Evolutionary conservation across 1,139 yeast species (phyloP), one percentile per base, ranked within the genome.

Genomic region (Lodderomyces jiufengensis): DNA sequence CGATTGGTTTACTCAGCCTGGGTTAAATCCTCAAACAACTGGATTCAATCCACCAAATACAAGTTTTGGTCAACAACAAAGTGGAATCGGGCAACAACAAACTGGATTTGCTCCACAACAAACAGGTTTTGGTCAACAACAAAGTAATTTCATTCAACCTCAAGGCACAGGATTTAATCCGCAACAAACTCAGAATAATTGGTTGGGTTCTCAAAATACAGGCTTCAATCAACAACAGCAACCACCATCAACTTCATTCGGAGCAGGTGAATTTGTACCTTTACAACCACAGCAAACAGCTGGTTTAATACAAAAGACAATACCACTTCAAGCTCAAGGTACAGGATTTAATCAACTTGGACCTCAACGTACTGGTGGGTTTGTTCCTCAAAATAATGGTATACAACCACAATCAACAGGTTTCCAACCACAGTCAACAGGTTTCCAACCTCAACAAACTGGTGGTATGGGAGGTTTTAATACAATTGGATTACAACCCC

Each of bases 251-350:
- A 57, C 63, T 26, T 51, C 66, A 9, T 60, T 55, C 46, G 57
- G 20, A 35, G 33, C 21, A 67, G 70, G 70, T 4, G 49, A 64
- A 5, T 62, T 70, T 48, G 53, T 70, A 37, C 73, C 75, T 3
- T 61, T 70, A 43, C 73, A 68, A 42, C 73, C 75, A 2, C 76
- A 70, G 44, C 75, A 69, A 43, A 70, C 75, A 2, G 66, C 74
- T 4, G 66, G 74, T 2, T 60, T 70, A 39, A 61, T 70, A 32
- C 72, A 67, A 43, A 63, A 55, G 36, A 67, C 73, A 3, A 61
- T 63, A 45, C 66, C 51, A 9, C 37, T 49, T 34, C 61, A 61
- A 24, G 49, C 58, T 15, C 72, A 64, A 45, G 44, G 49, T 18
- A 63, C 74, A 12, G 73, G 73, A 6, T 56, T 45, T 42, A 49